A percentile compares a stretch with the other conserved stretches of the same genome.
phyloP scores from a whole-genome alignment of 768 basidiomycete genomes.

The Boletus sp. region DNA sequence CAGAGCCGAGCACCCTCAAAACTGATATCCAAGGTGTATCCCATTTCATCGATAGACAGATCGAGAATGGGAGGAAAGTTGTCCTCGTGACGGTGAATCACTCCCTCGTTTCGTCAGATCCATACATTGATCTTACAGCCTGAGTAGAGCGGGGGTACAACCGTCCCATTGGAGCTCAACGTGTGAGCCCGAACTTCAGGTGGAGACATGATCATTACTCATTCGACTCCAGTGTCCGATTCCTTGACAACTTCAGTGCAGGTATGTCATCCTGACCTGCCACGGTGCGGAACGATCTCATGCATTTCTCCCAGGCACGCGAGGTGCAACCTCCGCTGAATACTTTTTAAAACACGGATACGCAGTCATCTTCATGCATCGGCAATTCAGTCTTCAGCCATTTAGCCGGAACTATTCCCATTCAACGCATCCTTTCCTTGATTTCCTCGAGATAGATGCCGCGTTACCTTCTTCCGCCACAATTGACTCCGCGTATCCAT shows the following conservation, averaged over 20 bases:
- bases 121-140: conserved; percentile 12
- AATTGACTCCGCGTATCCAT: conserved; percentile 17
- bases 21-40: conserved; percentile 61
- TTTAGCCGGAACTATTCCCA: conserved; percentile 98
- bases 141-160: conserved; percentile 91
- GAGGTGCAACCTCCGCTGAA: conserved; percentile 96
- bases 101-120: not conserved
- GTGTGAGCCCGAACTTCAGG: conserved; percentile 64
- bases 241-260: conserved; percentile 98
- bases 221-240: conserved; percentile 72
- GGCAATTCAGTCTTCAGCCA: conserved; percentile 95
- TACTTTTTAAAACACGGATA: conserved; percentile 94
- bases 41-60: conserved; percentile 69
- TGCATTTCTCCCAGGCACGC: conserved; percentile 60
- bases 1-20: conserved; percentile 69
- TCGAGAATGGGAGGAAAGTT: conserved; percentile 62
- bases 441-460: conserved; percentile 74
- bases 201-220: conserved; percentile 13
- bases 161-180: conserved; percentile 96
- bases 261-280: conserved; percentile 44
- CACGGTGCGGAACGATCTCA: not conserved
- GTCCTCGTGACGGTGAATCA: conserved; percentile 88
- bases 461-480: conserved; percentile 18
- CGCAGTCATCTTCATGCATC: conserved; percentile 98
- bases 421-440: conserved; percentile 96